Evolutionary conservation across 169 alveolate species (phyloP), one percentile per base, ranked within the genome.

Genomic region (Cyclospora cayetanensis): DNA sequence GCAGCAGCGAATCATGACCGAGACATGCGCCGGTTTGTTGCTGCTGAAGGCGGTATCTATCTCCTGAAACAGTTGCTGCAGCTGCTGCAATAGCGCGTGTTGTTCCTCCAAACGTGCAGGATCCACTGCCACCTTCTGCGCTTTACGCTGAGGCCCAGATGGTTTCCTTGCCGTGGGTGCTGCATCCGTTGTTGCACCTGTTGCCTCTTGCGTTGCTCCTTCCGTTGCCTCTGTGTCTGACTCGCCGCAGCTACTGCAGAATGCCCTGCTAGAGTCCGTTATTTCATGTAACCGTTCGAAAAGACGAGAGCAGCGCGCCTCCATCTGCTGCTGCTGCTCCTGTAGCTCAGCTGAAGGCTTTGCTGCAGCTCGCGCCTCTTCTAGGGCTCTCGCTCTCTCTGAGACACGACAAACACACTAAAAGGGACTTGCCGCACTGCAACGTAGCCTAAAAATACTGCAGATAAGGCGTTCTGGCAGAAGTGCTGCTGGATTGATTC

Each of bases 1-100:
- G 85, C 93, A 89, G 82, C 93, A 89, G 63, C 93, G 77, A 76
- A 89, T 89, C 93, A 89, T 89, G 42, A 63, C 72, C 31, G 93
- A 72, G 77, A 89, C 89, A 65, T 74, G 66, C 31, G 83, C 93
- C 25, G 93, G 89, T 60, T 52, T 55, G 82, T 72, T 53, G 22
- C 52, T 52, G 5, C 42, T 53, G 68, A 89, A 89, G 1, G 84
- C 53, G 4, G 35, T 41, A 39, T 74, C 89, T 9, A 89, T 89
- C 25, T 76, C 89, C 15, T 22, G 31, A 37, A 89, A 72, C 53
- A 89, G 84, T 46, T 52, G 82, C 68, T 53, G 82, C 77, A 89
- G 53, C 68, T 37, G 41, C 42, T 41, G 68, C 31, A 89, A 72
- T 31, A 89, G 18, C 82, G 46, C 53, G 52, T 65, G 88, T 50